A percentile compares a stretch with the other conserved stretches of the same genome.
phyloP scores from a whole-genome alignment of 140 eudicot species.

The Oenanthe javanica region DNA sequence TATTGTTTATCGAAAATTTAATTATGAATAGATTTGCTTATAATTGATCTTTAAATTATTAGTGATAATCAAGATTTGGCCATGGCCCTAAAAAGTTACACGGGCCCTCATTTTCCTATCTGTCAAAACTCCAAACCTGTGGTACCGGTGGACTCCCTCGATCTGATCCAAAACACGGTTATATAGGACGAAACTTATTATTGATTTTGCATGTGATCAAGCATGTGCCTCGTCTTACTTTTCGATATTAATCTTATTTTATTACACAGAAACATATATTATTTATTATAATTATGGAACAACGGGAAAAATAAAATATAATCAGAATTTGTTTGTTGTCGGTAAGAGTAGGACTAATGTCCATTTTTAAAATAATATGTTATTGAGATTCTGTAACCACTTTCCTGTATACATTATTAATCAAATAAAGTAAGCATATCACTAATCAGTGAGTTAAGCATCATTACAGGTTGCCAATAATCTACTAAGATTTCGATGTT shows the following conservation, averaged over 20 bases:
- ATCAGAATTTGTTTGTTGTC: background rate
- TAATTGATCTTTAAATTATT: background rate
- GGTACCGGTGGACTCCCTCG: background rate
- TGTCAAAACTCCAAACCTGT: background rate
- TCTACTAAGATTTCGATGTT: background rate
- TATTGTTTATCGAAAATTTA: too few relatives aligned
- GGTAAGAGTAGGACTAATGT: conserved; percentile 1
- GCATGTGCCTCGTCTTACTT: background rate
- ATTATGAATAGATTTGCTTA: background rate
- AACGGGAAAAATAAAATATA: background rate
- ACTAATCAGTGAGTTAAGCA: background rate
- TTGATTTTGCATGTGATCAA: conserved; percentile 1
- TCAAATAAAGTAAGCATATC: background rate
- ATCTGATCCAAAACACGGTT: background rate
- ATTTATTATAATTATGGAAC: background rate
- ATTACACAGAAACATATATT: background rate
- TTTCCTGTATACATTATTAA: background rate
- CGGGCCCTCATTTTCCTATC: background rate
- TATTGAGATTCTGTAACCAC: background rate
- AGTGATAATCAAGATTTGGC: background rate
- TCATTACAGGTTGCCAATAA: background rate
- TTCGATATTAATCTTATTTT: background rate
- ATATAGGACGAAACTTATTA: background rate
- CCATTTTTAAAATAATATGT: background rate
- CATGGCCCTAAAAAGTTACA: background rate